Evolutionary conservation across 2,329 filamentous ascomycete species (phyloP).

Genomic region (Aspergillus luchuensis): DNA sequence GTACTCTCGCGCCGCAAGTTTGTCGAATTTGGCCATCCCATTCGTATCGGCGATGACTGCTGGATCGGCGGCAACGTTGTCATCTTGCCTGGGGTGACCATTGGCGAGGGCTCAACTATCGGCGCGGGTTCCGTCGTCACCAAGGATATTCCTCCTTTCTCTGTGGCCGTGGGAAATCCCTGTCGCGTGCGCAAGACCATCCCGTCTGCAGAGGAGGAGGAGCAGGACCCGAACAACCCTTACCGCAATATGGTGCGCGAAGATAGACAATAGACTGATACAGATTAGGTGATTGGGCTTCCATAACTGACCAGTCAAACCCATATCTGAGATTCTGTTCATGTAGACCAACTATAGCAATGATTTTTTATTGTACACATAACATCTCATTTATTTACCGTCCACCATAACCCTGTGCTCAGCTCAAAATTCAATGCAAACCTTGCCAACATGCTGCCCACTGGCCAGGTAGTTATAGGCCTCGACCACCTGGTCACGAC

Average conservation of each 20-base stretch:
- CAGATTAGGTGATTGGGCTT: too few relatives aligned
- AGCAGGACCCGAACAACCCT: conserved; percentile 25
- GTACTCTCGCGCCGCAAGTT: conserved; percentile 51
- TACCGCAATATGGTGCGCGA: conserved; percentile 25
- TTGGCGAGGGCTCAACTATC: conserved; percentile 46
- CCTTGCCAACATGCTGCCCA: conserved; percentile 40
- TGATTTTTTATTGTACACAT: not conserved
- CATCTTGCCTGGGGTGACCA: conserved; percentile 47
- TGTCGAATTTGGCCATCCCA: conserved; percentile 53
- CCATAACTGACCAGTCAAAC: not conserved
- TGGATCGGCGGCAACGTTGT: conserved; percentile 54
- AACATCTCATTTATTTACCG: not conserved
- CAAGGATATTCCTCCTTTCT: conserved; percentile 37
- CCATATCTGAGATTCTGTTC: not conserved
- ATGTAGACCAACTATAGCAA: too few relatives aligned
- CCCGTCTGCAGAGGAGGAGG: conserved; percentile 27
- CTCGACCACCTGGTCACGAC: conserved; percentile 26
- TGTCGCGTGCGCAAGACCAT: conserved; percentile 30
- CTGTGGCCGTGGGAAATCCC: conserved; percentile 33
- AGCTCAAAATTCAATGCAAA: conserved; percentile 28
- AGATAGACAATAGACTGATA: conserved; percentile 1
- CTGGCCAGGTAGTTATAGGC: conserved; percentile 28
- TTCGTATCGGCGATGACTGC: conserved; percentile 52
- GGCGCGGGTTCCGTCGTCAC: conserved; percentile 46
- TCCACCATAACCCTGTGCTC: not conserved